A percentile compares a stretch with the other conserved stretches of the same genome.
Evolutionary conservation across 2,329 filamentous ascomycete species (phyloP).

Genomic region (Stagonosporopsis rhizophila): DNA sequence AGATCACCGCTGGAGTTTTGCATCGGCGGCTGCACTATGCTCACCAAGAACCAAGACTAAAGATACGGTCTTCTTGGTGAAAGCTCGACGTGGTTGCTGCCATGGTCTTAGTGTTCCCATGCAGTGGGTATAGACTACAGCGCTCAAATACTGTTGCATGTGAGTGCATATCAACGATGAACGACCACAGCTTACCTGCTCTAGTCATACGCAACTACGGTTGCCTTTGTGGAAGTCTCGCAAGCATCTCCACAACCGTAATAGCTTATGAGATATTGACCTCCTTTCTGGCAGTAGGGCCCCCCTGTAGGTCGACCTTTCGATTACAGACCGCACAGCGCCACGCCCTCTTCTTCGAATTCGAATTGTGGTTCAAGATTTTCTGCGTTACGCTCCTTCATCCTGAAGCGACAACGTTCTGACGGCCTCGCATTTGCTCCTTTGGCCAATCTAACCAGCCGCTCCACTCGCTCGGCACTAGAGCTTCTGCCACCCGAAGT

Average conservation of each 20-base stretch:
- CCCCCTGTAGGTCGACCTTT: not conserved
- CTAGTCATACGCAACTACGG: not conserved
- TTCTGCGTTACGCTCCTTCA: conserved; percentile 2
- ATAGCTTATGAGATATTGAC: not conserved
- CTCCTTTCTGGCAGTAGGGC: not conserved
- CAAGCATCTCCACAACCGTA: conserved; percentile 8
- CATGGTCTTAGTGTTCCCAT: not conserved
- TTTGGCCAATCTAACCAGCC: conserved; percentile 41
- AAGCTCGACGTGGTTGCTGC: no score
- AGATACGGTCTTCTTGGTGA: no score
- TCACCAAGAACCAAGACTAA: not conserved
- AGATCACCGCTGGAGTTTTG: not conserved
- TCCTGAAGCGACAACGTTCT: conserved; percentile 2
- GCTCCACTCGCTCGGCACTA: conserved; percentile 37
- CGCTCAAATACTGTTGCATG: not conserved
- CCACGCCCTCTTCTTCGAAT: not conserved
- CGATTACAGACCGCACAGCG: not conserved
- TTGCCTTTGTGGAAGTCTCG: not conserved
- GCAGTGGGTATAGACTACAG: not conserved
- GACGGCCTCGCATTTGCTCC: conserved; percentile 26
- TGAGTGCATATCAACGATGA: conserved; percentile 1
- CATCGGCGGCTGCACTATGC: not conserved
- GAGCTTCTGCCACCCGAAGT: conserved; percentile 30
- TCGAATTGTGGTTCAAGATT: not conserved
- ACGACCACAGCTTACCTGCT: not conserved